These are phyloP conservation scores for Hawksworthiomyces lignivorus DNA, from an alignment of 2,329 filamentous ascomycete genomes.

Conservation along the genomic window DNA sequence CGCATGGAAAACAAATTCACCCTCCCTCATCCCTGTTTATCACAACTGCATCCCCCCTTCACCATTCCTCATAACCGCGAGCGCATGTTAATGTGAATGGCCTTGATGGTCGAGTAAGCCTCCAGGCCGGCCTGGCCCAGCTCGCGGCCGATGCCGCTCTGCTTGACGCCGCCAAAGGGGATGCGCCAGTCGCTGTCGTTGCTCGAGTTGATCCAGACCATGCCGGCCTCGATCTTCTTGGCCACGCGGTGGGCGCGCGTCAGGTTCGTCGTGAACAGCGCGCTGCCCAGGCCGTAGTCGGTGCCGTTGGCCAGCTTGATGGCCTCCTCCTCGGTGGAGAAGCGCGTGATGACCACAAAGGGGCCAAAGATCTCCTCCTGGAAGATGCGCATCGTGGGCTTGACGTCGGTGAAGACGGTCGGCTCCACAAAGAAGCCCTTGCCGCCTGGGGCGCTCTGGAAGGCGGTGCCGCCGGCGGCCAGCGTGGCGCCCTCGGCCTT, in stretches of 20 bases:
- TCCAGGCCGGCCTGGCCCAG: constrained; percentile 28
- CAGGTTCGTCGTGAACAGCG: constrained; percentile 49
- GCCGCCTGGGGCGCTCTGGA: neutral
- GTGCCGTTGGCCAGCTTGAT: constrained; percentile 43
- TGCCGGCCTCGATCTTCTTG: constrained; percentile 42
- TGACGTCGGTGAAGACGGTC: constrained; percentile 15
- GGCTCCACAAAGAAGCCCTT: constrained; percentile 17
- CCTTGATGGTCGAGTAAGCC: constrained; percentile 29
- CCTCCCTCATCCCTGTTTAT: too few relatives aligned
- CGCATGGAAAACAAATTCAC: too few relatives aligned
- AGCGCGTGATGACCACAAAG: constrained; percentile 44
- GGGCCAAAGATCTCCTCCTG: constrained; percentile 53
- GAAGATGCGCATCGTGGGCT: constrained; percentile 22
- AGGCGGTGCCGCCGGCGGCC: constrained; percentile 39
- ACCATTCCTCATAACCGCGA: constrained; percentile 4
- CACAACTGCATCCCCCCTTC: too few relatives aligned
- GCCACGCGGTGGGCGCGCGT: constrained; percentile 27
- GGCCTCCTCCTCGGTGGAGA: constrained; percentile 44
- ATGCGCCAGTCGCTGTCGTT: constrained; percentile 43
- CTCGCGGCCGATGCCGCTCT: constrained; percentile 30
- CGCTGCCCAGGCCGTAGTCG: constrained; percentile 47
- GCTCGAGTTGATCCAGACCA: constrained; percentile 41
- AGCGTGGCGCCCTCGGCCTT: constrained; percentile 54
- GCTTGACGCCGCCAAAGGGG: constrained; percentile 35
- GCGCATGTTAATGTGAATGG: constrained; percentile 28